Evolutionary conservation across 2,329 filamentous ascomycete species (phyloP), one percentile per base, ranked within the genome.

Genomic region (Colletotrichum sp.): DNA sequence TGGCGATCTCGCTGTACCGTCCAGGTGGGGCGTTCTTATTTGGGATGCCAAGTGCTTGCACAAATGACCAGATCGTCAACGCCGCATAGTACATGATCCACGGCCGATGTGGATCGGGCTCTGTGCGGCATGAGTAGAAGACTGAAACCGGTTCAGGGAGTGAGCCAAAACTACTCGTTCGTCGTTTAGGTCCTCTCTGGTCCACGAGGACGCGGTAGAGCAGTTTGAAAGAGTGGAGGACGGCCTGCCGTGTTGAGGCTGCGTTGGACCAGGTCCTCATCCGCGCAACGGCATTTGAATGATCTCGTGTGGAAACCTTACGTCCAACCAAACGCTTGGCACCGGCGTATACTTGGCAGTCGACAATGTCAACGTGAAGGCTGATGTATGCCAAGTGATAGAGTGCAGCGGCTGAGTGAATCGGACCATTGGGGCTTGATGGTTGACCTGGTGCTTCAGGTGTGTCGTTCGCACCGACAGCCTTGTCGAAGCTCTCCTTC

Each of bases 21-120:
- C 63, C 76, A 9, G 75, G 77, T 9, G 78, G 44, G n/a, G 72
- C 76, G 7, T 60, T 69, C 32, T 18, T 69, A 13, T 24, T 62
- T 2, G 72, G 72, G 15, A 75, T 69, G 3, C 95, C 94, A 16
- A 96, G 85, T 1, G 96, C 95, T 80, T 93, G 95, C 4, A 95
- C 95, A 81, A 96, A 98, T 5, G 92, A 94, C 95, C 95, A 98
- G 13, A 98, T 95, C 65, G 95, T 94, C 69, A 98, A 87, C 1
- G 93, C 92, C 0, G 96, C 94, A 80, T 96, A 96, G 85, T 98
- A 98, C 82, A 98, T 90, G 59, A 98, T 94, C 95, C 96, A 98
- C 0, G 96, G 95, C 30, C 95, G 90, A 80, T 98, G 96, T 26
- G 97, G 92, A 30, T 98, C 91, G 34, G 93, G 92, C 81, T 98